Base-by-base conservation (phyloP, 331 rosid species). In the Cydonia oblonga region DNA sequence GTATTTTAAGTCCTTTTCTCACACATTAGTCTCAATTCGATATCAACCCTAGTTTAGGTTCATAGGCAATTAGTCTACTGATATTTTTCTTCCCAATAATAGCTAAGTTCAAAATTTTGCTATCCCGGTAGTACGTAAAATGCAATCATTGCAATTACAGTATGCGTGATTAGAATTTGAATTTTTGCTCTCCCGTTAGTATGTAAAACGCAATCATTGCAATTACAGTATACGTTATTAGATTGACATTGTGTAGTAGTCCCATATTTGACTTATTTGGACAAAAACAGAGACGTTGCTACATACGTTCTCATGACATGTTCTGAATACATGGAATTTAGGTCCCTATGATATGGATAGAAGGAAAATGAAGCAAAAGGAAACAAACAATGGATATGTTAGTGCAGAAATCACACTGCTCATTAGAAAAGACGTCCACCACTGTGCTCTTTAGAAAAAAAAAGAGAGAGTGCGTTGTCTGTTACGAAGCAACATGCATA, bases 391-490 rank as follows among this genome's bases (percentile, higher is more conserved):
- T 1, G 74, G 54, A 16, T 24, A 42, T 9, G 28, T 57, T 23
- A 30, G 22, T 30, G 63, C 26, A 49, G 16, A 38, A 51, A 16
- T 64, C 26, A 24, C 26, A 54, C 28, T 22, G 16, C 28, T 54
- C 61, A 22, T 54, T 4, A 54, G 72, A 19, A 13, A 53, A 67
- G 68, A 51, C 35, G 15, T 23, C 62, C 62, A 49, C 54, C 54
- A 16, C 4, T 2, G 20, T 16, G 54, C 54, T 49, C 2, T 49
- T 49, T 16, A 6, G 54, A 49, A 49, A 49, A 49, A 16, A 7
- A 74, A 19, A 70, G 70, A 52, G 35, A 33, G 67, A 7, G 64
- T 22, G n/a, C n/a, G 53, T 22, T 64, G 76, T 80, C 77, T 70
- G 70, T 71, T 64, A 25, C 56, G 66, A 24, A 33, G 66, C 9